Percentiles rank a stretch among this genome's conserved stretches.
Evolutionary conservation across 176 grass and related monocot species (phyloP).

Genomic region (Paspalum notatum): DNA sequence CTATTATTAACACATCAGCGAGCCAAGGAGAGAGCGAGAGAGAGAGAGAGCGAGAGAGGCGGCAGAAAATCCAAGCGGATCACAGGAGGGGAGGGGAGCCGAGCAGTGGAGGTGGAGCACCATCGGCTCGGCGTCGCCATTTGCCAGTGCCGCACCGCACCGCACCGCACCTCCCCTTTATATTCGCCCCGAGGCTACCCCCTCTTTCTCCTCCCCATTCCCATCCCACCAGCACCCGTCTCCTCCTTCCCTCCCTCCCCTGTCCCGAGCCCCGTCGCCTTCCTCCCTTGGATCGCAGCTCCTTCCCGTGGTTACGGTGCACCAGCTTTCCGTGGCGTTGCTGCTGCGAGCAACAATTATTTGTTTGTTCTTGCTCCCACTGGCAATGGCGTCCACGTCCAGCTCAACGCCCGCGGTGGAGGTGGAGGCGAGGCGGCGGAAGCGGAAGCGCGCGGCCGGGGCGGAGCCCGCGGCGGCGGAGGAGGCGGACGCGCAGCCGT

Average conservation of each 20-base stretch:
- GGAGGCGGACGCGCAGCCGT: slow-evolving; percentile 8
- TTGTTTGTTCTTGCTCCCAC: slow-evolving; percentile 13
- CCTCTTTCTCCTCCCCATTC: slow-evolving; percentile 20
- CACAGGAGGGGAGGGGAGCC: slow-evolving; percentile 33
- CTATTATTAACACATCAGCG: not conserved
- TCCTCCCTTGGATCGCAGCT: slow-evolving; percentile 11
- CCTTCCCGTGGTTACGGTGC: not conserved
- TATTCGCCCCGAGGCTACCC: slow-evolving; percentile 42
- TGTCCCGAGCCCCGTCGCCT: not conserved
- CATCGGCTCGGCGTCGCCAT: slow-evolving; percentile 23
- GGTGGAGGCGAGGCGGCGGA: slow-evolving; percentile 44
- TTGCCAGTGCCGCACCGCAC: slow-evolving; percentile 22
- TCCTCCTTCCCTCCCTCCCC: not conserved
- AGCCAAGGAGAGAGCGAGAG: not conserved
- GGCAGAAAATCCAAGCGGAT: slow-evolving; percentile 42
- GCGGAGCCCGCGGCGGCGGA: not conserved
- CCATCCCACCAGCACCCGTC: slow-evolving; percentile 9
- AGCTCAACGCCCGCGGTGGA: slow-evolving; percentile 30
- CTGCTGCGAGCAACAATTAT: not conserved
- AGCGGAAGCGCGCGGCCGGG: slow-evolving; percentile 45
- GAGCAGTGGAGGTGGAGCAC: slow-evolving; percentile 35
- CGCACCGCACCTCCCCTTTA: too few species aligned
- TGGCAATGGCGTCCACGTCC: slow-evolving; percentile 57
- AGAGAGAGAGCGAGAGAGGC: too few species aligned
- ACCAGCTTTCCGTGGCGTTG: not conserved